Evolutionary conservation across 2,329 filamentous ascomycete species (phyloP), one percentile per base, ranked within the genome.

Genomic region (Cyphellophora attinorum): DNA sequence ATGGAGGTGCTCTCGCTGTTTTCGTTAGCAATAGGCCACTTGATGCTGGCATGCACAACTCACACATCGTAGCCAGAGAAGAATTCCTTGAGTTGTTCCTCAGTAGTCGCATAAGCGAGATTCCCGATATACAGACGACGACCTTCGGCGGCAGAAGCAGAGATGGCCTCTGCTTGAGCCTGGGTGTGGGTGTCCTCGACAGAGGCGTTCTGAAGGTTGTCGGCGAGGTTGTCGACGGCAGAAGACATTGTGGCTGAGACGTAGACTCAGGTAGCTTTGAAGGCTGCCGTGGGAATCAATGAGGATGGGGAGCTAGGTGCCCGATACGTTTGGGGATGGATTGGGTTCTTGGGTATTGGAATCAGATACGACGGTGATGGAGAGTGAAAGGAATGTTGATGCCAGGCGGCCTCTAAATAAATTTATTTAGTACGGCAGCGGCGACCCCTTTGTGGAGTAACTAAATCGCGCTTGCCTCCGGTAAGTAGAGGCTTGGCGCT

Each of bases 11-110:
- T 93, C 74, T 98, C 91, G 67, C 91, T 96, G 57, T 39, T 50
- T 25, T 68, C 59, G 41, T 43, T 27, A 39, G 31, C 35, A 15
- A 25, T 6, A 11, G 13, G 27, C 27, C 5, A 31, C 10, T 6
- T n/a, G 14, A 25, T 14, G 12, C 8, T 33, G 19, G 27, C 37
- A 33, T 38, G 47, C 36, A 42, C 37, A 38, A 84, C 89, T 76
- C 77, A 98, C 91, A 98, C 85, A 74, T 91, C 82, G 76, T 94
- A 96, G 68, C 81, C 84, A 76, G 91, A 89, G 82, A 98, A 98
- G 78, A 98, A 98, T 57, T 91, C 84, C 76, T 93, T 94, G 77
- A 98, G 85, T 81, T 95, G 86, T 81, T 84, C 91, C 84, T 96
- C 91, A 66, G 86, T 94, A 80, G 91, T 96, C 81, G 89, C 88